Evolutionary conservation across 2,329 filamentous ascomycete species (phyloP).

Genomic region (Alternaria ethzedia): DNA sequence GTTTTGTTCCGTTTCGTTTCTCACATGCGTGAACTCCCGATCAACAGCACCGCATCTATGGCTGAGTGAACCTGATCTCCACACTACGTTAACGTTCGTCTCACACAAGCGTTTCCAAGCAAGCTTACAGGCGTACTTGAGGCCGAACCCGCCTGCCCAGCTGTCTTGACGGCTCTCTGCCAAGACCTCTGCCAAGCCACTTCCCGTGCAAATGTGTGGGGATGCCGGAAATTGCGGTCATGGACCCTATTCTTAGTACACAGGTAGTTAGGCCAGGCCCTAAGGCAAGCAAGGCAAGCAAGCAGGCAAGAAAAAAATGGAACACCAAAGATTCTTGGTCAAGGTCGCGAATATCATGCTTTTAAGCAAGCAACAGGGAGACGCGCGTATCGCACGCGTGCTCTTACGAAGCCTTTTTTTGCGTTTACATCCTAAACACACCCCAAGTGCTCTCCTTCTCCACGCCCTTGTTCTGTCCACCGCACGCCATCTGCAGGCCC

Average conservation of each 20-base stretch:
- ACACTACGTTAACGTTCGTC: not conserved
- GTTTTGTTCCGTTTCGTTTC: not conserved
- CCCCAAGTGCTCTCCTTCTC: conserved; percentile 47
- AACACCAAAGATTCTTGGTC: not conserved
- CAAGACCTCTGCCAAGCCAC: conserved; percentile 12
- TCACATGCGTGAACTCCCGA: not conserved
- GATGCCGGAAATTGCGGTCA: conserved; percentile 8
- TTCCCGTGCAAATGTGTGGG: conserved; percentile 9
- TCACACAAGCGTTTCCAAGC: conserved; percentile 22
- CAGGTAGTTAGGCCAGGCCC: not conserved
- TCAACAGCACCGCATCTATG: not conserved
- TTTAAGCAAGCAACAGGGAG: not conserved
- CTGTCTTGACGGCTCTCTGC: conserved; percentile 13
- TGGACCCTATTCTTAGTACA: not conserved
- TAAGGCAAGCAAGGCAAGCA: not conserved
- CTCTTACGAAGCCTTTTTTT: not conserved
- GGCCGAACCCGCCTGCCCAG: not conserved
- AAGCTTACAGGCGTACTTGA: conserved; percentile 16
- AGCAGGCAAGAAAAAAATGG: not conserved
- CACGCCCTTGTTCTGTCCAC: conserved; percentile 43
- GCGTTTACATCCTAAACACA: conserved; percentile 49
- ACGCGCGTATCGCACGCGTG: conserved; percentile 3
- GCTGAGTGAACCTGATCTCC: not conserved
- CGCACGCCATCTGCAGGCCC: conserved; percentile 55
- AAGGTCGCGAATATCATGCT: not conserved